Base-by-base conservation (phyloP, 768 basidiomycete species). In the Mycena alexandri region DNA sequence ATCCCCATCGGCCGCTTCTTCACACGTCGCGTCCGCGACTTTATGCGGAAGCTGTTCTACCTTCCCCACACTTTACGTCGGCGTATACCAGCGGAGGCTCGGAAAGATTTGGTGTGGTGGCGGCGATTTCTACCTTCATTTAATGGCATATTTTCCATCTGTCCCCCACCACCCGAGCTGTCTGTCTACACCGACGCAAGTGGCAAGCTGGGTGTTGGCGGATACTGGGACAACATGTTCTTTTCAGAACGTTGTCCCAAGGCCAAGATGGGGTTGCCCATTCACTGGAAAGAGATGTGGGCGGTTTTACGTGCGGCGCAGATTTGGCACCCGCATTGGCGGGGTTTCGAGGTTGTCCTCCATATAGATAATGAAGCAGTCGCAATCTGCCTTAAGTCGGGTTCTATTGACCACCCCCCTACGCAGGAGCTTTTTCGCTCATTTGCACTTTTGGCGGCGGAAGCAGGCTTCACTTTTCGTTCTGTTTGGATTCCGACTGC, bases 281-380 rank as follows among this genome's bases (percentile, higher is more conserved):
- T 76, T 17, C 69, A 73, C 29, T 72, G 75, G 67, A 75, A 74
- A 41, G 74, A 75, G 62, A 58, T 71, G 22, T 60, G 33, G 19
- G 74, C 75, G 1, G 73, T 76, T 1, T 58, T 75, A 5, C 42
- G 44, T 3, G 58, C 62, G 16, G 44, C 50, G 13, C 75, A 74
- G 42, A 33, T 58, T 24, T 65, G 63, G 63, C 36, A 51, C 12
- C 12, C 7, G 12, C 41, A 25, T 21, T 65, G 63, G 63, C 47
- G 47, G 0, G 63, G 63, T 0, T 44, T 21, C 6, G 56, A 65
- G 34, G 65, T 76, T 38, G 62, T 72, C 5, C 62, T 77, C 29
- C 75, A 75, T 47, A 61, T 72, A 9, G 76, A 75, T 43, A 77
- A 77, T 36, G 59, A 71, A 60, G 73, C 75, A 0, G 61, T 73